Evolutionary conservation across 2,329 filamentous ascomycete species (phyloP).

Genomic region (Sphaerulina populicola): DNA sequence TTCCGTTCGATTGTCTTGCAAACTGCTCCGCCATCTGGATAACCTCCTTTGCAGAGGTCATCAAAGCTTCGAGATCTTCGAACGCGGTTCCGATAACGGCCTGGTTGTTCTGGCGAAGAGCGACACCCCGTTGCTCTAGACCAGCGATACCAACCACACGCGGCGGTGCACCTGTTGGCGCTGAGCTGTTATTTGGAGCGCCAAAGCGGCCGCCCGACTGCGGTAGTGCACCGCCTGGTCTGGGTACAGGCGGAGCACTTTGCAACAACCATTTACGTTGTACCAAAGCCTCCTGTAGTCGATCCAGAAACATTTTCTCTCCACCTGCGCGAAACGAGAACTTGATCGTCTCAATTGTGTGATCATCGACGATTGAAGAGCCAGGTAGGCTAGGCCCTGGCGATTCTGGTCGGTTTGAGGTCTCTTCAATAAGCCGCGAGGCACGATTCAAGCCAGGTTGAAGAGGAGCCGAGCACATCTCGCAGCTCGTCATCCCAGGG

Average conservation of each 20-base stretch:
- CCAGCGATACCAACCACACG: constrained; percentile 84
- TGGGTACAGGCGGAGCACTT: constrained; percentile 78
- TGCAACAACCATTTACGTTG: constrained; percentile 94
- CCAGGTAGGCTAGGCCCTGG: constrained; percentile 60
- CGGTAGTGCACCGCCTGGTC: constrained; percentile 37
- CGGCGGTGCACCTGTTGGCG: constrained; percentile 26
- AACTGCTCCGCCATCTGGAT: constrained; percentile 87
- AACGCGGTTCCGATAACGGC: constrained; percentile 87
- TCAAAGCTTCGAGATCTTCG: constrained; percentile 89
- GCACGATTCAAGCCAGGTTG: constrained; percentile 39
- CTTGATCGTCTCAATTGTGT: constrained; percentile 70
- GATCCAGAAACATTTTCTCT: constrained; percentile 81
- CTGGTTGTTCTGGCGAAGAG: constrained; percentile 86
- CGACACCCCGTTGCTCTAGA: constrained; percentile 74
- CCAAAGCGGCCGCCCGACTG: constrained; percentile 39
- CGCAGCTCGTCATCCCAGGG: constrained; percentile 73
- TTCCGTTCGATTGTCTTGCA: constrained; percentile 55
- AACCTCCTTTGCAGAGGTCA: constrained; percentile 95
- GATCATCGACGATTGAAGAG: constrained; percentile 42
- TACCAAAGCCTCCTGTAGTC: constrained; percentile 76
- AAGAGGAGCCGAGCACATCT: constrained; percentile 79
- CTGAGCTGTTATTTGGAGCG: constrained; percentile 29
- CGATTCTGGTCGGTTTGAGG: constrained; percentile 54
- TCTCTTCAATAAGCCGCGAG: constrained; percentile 29
- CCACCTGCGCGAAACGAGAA: constrained; percentile 85